phyloP scores from a whole-genome alignment of 192 early-diverging fungal genomes.

The Coemansia furcata region DNA sequence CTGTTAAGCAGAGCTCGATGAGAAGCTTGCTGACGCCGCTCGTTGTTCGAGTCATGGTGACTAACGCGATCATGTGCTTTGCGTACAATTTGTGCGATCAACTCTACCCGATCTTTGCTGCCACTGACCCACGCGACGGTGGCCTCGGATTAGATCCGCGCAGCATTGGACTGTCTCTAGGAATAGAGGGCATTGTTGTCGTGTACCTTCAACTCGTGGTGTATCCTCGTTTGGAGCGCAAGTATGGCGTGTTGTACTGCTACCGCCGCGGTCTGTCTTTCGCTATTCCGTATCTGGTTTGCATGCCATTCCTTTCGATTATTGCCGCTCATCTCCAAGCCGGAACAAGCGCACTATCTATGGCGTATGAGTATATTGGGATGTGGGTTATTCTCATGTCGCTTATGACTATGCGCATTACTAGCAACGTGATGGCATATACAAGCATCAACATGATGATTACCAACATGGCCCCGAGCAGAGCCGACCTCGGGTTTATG shows the following conservation, averaged over 20 bases:
- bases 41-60: constrained; percentile 13
- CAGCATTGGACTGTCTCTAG: constrained; percentile 53
- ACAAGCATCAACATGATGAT: constrained; percentile 42
- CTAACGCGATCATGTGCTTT: constrained; percentile 24
- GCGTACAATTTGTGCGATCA: constrained; percentile 26
- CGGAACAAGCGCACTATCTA: not conserved
- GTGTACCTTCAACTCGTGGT: constrained; percentile 54
- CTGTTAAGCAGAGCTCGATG: constrained; percentile 6
- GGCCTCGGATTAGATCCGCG: constrained; percentile 55
- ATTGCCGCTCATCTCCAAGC: not conserved
- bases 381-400: constrained; percentile 30
- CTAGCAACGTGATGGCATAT: constrained; percentile 24
- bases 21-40: constrained; percentile 21
- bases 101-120: constrained; percentile 44
- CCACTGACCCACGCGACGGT: constrained; percentile 34
- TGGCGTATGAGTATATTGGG: constrained; percentile 5
- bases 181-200: constrained; percentile 36
- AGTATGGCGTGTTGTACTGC: constrained; percentile 45
- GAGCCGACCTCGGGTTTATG: constrained; percentile 27
- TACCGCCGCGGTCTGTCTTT: constrained; percentile 34
- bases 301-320: constrained; percentile 10
- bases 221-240: constrained; percentile 46
- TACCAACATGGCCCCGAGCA: constrained; percentile 37
- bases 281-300: constrained; percentile 6
- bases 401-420: constrained; percentile 17